Conservation (phyloP, 257 asterid genomes). For the Orobanche coerulescens region DNA sequence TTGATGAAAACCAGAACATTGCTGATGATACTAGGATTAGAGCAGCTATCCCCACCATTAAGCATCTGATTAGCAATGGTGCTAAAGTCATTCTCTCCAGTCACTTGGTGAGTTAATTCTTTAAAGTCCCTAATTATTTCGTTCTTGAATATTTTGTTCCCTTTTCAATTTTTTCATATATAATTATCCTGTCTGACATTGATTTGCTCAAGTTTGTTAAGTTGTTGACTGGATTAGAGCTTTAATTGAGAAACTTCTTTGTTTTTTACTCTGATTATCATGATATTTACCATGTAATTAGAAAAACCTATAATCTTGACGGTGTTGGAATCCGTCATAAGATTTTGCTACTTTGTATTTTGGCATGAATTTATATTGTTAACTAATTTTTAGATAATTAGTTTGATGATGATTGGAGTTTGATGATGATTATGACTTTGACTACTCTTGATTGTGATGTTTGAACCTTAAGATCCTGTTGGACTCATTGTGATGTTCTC, state of each 20-base stretch:
- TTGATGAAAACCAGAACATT: conserved; percentile 25
- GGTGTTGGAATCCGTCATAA: no score
- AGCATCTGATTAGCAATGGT: conserved; percentile 24
- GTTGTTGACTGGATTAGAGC: background rate
- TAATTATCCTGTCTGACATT: background rate
- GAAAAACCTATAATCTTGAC: no score
- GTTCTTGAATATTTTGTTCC: background rate
- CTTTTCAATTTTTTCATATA: background rate
- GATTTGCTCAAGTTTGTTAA: conserved; percentile 10
- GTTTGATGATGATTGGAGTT: no score
- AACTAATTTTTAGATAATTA: no score
- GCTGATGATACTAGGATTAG: conserved; percentile 26
- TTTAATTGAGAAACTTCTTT: conserved; percentile 1
- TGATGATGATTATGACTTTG: no score
- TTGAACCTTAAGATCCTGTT: background rate
- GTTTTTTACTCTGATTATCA: conserved; percentile 9
- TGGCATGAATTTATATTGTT: no score
- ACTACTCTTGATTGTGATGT: no score
- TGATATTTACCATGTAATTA: no score
- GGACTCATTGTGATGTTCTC: background rate
- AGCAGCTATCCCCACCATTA: conserved; percentile 27
- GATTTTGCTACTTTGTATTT: no score
- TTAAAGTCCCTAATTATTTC: background rate
- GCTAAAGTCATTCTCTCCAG: conserved; percentile 27
- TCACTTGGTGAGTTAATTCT: conserved; percentile 22